These are phyloP conservation scores for Pouteria campechiana DNA, from an alignment of 179 eudicot genomes.

Conservation along the genomic window DNA sequence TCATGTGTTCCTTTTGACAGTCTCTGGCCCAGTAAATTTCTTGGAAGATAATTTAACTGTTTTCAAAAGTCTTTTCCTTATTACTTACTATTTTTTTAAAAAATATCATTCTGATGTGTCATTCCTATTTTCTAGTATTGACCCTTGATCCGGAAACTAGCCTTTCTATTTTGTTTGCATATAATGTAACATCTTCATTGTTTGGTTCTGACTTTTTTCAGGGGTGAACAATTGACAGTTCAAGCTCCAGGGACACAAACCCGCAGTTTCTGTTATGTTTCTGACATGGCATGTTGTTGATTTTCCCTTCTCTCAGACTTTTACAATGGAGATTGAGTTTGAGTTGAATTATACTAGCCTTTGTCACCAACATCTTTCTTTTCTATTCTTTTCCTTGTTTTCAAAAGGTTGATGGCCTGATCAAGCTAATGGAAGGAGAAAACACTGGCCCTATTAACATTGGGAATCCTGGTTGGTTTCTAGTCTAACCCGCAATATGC, in stretches of 20 bases:
- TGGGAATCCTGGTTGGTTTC: constrained; percentile 85
- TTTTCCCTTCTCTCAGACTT: neutral
- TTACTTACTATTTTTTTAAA: no score
- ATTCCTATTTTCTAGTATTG: neutral
- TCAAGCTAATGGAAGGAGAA: constrained; percentile 91
- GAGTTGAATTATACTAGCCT: no score
- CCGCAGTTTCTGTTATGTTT: constrained; percentile 85
- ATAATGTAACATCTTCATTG: no score
- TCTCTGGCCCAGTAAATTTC: no score
- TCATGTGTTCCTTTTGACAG: no score
- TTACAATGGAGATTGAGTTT: neutral
- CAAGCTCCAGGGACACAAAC: constrained; percentile 94
- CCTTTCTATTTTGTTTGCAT: no score
- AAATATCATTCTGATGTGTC: no score
- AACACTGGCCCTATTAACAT: constrained; percentile 92
- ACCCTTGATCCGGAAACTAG: neutral
- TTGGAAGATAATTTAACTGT: no score
- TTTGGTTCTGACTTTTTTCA: no score
- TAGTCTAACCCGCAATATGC: no score
- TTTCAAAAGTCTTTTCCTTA: no score
- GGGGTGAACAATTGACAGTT: constrained; percentile 79
- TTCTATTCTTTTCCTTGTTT: neutral
- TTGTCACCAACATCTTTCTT: no score
- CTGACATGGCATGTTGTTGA: constrained; percentile 63
- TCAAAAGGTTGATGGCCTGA: constrained; percentile 86